Evolutionary conservation across 768 basidiomycete species (phyloP).

Genomic region (Pisolithus tinctorius): DNA sequence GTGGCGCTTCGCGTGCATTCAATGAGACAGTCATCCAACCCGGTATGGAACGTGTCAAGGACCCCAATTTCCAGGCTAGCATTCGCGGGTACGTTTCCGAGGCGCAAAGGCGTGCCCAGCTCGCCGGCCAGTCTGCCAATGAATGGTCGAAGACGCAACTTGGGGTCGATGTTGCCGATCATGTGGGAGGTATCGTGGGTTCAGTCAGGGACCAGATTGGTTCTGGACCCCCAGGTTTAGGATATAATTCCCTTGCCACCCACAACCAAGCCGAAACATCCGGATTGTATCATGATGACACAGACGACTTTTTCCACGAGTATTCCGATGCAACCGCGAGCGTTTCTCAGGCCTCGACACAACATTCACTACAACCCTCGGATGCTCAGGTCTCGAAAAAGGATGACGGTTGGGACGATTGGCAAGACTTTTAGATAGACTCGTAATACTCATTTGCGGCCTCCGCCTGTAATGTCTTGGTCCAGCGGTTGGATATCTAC

Average conservation of each 20-base stretch:
- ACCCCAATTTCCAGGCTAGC: conserved; percentile 72
- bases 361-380: conserved; percentile 5
- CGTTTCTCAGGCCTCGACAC: conserved; percentile 4
- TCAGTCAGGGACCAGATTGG: conserved; percentile 53
- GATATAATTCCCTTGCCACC: conserved; percentile 43
- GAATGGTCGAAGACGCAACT: conserved; percentile 70
- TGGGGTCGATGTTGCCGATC: conserved; percentile 82
- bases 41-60: conserved; percentile 70
- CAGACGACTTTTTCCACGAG: conserved; percentile 54
- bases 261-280: conserved; percentile 51
- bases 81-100: conserved; percentile 68
- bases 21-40: conserved; percentile 89
- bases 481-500: not conserved
- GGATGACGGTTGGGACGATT: conserved; percentile 66
- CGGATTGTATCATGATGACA: conserved; percentile 53
- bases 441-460: not conserved
- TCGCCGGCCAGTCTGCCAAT: conserved; percentile 60
- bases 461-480: not conserved
- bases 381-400: conserved; percentile 22
- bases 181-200: conserved; percentile 63
- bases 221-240: conserved; percentile 46
- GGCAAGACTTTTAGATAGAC: conserved; percentile 67
- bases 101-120: conserved; percentile 57
- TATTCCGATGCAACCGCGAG: conserved; percentile 18
- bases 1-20: conserved; percentile 70